Base-by-base conservation (phyloP, 805 yeast species). In the Barnettozyma botsteinii region DNA sequence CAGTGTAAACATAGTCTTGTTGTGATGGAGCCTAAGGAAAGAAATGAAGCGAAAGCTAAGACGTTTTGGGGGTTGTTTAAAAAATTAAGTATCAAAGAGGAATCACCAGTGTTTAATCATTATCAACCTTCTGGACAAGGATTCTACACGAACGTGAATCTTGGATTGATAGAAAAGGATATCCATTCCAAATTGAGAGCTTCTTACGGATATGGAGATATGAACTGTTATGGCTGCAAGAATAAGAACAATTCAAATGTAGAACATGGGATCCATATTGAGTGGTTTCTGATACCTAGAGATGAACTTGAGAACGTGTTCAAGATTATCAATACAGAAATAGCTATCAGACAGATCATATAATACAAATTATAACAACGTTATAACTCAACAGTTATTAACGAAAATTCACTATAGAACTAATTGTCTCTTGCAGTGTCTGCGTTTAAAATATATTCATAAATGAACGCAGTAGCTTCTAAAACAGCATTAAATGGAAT, bases 401-500 rank as follows among this genome's bases (percentile, higher is more conserved):
- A n/a, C n/a, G n/a, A n/a, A n/a, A n/a, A n/a, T n/a, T n/a, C n/a
- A n/a, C n/a, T n/a, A n/a, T n/a, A n/a, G n/a, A n/a, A 13, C 24
- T 37, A 29, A 17, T 35, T 35, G 20, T 38, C 42, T 5, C 19
- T 25, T 8, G 32, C 39, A 9, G 37, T 58, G 39, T 71, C 70
- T 26, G 68, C 62, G 39, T 67, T 66, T 48, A 65, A 71, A 43
- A 74, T 59, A 45, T 70, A 72, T 45, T 71, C 69, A 48, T 72
- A 72, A 52, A 64, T 67, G 54, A 73, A 74, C 0, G 77, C 75
- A 28, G 74, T 61, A 23, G 65, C 57, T 45, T 73, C 72, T 41
- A 81, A 57, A 53, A 79, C 84, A n/a, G 73, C 63, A 40, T 69
- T 73, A 37, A 77, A 50, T 18, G 64, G 58, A 20, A 72, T 53